Percentiles rank a stretch among this genome's conserved stretches.
phyloP scores from a whole-genome alignment of 176 grass and related monocot genomes.

The Zoysia pacifica region DNA sequence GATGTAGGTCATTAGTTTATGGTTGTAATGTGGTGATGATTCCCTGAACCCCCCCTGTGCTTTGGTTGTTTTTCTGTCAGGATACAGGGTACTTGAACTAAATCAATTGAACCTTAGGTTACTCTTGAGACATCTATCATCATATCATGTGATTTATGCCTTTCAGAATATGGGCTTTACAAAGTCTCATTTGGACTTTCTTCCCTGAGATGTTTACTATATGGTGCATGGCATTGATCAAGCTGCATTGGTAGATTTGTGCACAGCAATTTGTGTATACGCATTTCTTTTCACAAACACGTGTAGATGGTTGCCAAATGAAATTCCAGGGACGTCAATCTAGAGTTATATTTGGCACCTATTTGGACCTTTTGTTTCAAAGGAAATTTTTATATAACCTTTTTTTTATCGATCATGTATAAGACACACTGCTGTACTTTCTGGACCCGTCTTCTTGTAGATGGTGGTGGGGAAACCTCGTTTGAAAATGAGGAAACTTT shows the following conservation, averaged over 20 bases:
- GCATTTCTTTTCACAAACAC: neutral
- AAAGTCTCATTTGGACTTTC: neutral
- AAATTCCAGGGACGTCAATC: neutral
- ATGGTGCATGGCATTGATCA: neutral
- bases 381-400: neutral
- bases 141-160: neutral
- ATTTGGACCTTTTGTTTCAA: neutral
- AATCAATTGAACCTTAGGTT: neutral
- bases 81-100: neutral
- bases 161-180: neutral
- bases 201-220: neutral
- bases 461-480: no score
- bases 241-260: neutral
- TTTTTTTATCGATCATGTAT: no score
- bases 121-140: neutral
- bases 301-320: no score
- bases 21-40: neutral
- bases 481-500: neutral
- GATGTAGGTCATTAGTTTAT: neutral
- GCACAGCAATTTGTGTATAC: neutral
- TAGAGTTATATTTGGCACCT: neutral
- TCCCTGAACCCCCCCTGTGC: neutral
- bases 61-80: constrained; percentile 2
- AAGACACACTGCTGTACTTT: no score
- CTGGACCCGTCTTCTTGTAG: no score